phyloP scores from a whole-genome alignment of 192 early-diverging fungal species.

The Entomortierella parvispora region DNA sequence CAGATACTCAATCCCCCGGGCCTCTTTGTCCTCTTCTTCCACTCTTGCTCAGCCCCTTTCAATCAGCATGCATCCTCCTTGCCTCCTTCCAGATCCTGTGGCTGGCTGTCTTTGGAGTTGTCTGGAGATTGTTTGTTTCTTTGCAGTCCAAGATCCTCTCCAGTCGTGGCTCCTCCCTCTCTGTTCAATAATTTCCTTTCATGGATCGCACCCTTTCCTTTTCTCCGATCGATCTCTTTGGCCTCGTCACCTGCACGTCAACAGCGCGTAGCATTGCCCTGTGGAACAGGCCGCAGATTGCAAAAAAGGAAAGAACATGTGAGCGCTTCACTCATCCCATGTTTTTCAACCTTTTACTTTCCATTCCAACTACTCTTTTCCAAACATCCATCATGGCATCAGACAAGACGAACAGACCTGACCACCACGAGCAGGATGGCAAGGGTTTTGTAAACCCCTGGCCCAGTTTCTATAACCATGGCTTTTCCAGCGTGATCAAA shows the following conservation, averaged over 20 bases:
- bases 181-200: neutral
- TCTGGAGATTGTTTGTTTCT: too few relatives aligned
- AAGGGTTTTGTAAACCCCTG: constrained; percentile 75
- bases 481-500: constrained; percentile 6
- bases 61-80: too few relatives aligned
- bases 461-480: constrained; percentile 58
- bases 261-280: neutral
- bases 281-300: neutral
- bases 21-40: too few relatives aligned
- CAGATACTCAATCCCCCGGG: too few relatives aligned
- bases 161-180: too few relatives aligned
- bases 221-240: neutral
- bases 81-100: too few relatives aligned
- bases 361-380: neutral
- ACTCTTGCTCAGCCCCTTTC: too few relatives aligned
- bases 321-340: too few relatives aligned
- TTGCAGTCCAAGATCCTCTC: too few relatives aligned
- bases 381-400: constrained; percentile 1
- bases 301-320: too few relatives aligned
- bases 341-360: neutral
- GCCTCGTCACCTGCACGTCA: neutral
- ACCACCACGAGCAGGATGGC: constrained; percentile 61
- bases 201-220: neutral
- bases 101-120: too few relatives aligned
- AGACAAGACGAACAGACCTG: constrained; percentile 10